Evolutionary conservation across 1,284 basidiomycete species (phyloP).

Genomic region (Kalmanozyma brasiliensis): DNA sequence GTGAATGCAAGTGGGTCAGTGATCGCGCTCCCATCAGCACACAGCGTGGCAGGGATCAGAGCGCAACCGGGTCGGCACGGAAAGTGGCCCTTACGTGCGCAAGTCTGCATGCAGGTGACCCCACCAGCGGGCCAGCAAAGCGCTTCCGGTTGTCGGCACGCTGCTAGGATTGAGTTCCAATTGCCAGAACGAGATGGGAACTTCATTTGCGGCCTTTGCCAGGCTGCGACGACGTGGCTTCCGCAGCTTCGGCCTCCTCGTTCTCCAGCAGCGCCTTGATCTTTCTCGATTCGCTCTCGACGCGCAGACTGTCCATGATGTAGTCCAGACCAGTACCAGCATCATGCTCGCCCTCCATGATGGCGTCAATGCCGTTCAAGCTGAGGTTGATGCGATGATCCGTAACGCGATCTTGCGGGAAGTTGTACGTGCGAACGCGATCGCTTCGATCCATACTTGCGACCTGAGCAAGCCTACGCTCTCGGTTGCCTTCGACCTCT

Average conservation of each 20-base stretch:
- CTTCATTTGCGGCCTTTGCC: conserved; percentile 19
- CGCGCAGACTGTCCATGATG: conserved; percentile 46
- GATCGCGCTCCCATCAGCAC: no score
- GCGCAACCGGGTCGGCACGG: neutral
- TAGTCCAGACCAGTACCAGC: conserved; percentile 51
- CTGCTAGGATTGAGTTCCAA: no score
- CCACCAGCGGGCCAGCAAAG: no score
- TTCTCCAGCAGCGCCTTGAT: conserved; percentile 50
- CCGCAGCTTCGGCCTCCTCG: conserved; percentile 38
- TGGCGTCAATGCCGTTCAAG: conserved; percentile 54
- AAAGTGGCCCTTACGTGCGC: no score
- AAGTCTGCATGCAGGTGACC: no score
- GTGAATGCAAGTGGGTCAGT: neutral
- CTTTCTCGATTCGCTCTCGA: conserved; percentile 43
- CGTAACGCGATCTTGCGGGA: conserved; percentile 66
- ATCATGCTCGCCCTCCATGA: conserved; percentile 65
- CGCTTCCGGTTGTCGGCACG: no score
- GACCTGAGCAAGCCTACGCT: conserved; percentile 58
- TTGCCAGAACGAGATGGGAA: no score
- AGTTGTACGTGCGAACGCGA: conserved; percentile 66
- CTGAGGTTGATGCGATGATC: conserved; percentile 64
- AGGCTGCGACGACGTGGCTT: conserved; percentile 14
- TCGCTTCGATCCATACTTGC: conserved; percentile 64
- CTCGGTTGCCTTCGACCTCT: conserved; percentile 57
- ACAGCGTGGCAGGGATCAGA: no score